phyloP scores from a whole-genome alignment of 1,284 basidiomycete genomes.

The Chiua sp. region DNA sequence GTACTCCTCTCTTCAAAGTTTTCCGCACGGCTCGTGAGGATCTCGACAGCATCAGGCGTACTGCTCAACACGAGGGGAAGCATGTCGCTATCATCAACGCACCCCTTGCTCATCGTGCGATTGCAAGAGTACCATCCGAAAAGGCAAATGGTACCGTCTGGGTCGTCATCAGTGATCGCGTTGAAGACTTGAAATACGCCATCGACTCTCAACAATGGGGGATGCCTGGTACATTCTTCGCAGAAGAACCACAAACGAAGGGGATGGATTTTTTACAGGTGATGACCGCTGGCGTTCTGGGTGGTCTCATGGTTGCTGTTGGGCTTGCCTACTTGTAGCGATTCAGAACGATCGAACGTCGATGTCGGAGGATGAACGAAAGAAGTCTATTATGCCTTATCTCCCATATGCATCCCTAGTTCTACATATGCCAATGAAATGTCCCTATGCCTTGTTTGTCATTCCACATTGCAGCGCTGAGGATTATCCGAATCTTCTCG shows the following conservation, averaged over 20 bases:
- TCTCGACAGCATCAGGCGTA: slow-evolving; percentile 26
- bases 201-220: slow-evolving; percentile 36
- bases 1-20: slow-evolving; percentile 40
- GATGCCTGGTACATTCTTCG: slow-evolving; percentile 38
- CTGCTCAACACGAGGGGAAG: slow-evolving; percentile 37
- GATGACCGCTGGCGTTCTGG: slow-evolving; percentile 33
- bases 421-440: slow-evolving; percentile 27
- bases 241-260: slow-evolving; percentile 23
- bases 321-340: slow-evolving; percentile 39
- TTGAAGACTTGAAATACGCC: slow-evolving; percentile 39
- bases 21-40: slow-evolving; percentile 39
- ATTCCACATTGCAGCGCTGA: neutral
- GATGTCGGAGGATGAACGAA: neutral
- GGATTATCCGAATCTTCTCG: no score
- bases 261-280: slow-evolving; percentile 37
- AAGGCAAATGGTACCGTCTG: slow-evolving; percentile 30
- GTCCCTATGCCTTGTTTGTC: slow-evolving; percentile 3
- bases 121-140: slow-evolving; percentile 23
- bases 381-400: slow-evolving; percentile 16
- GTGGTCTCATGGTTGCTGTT: slow-evolving; percentile 34
- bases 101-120: slow-evolving; percentile 30
- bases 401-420: slow-evolving; percentile 18
- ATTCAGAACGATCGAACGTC: slow-evolving; percentile 21
- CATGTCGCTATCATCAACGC: slow-evolving; percentile 36
- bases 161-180: slow-evolving; percentile 39